These are phyloP conservation scores for Anthostomella pinea DNA, from an alignment of 2,329 filamentous ascomycete genomes.

Conservation along the genomic window DNA sequence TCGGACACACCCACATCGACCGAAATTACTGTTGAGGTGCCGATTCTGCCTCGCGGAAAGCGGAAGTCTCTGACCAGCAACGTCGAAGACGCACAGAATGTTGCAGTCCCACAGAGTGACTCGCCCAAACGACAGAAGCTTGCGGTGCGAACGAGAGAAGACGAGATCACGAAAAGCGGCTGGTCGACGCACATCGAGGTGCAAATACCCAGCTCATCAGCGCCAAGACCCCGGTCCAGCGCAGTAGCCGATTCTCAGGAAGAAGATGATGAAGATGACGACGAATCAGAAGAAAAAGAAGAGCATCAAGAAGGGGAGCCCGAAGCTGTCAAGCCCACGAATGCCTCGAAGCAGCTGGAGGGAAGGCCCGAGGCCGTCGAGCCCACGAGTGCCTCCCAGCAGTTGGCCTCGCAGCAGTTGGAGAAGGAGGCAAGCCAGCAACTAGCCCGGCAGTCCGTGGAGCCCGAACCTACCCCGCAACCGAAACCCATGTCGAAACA, in stretches of 20 bases:
- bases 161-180: constrained; percentile 9
- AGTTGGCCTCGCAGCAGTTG: constrained; percentile 31
- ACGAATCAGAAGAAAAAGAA: too few relatives aligned
- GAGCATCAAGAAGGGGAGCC: background rate
- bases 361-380: constrained; percentile 16
- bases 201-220: constrained; percentile 22
- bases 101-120: background rate
- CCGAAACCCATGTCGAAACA: constrained; percentile 28
- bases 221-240: constrained; percentile 15
- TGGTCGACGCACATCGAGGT: constrained; percentile 21
- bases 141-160: constrained; percentile 22
- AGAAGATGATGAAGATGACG: constrained; percentile 4
- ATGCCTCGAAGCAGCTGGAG: constrained; percentile 30
- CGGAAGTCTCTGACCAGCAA: constrained; percentile 14
- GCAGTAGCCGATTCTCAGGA: constrained; percentile 25
- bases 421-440: constrained; percentile 31
- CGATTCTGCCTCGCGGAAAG: constrained; percentile 16
- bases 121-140: constrained; percentile 23
- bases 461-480: constrained; percentile 15
- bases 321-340: constrained; percentile 19
- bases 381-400: constrained; percentile 26
- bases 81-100: constrained; percentile 3
- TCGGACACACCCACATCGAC: background rate
- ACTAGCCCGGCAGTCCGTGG: constrained; percentile 19
- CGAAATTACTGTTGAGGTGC: constrained; percentile 11